Evolutionary conservation across 768 basidiomycete species (phyloP), one percentile per base, ranked within the genome.

Genomic region (Collybia sordida): DNA sequence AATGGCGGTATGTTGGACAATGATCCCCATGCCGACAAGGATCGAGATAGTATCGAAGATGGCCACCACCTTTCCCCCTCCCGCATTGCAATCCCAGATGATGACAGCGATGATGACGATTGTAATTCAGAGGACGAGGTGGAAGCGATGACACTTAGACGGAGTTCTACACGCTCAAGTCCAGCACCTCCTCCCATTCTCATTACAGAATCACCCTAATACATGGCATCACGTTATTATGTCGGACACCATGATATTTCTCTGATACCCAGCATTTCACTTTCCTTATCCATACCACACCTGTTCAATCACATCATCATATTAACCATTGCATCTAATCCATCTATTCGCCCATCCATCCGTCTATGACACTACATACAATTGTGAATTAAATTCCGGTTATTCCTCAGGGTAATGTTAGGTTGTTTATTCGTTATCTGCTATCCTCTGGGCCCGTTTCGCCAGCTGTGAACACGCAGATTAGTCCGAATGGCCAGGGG

Each of bases 391-490:
- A 42, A 48, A 49, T 53, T 45, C 34, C 42, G 22, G 50, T 51
- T 51, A 47, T 28, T 38, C 45, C 50, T 45, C 15, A 14, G 14
- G 25, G 17, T n/a, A 40, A 28, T 12, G 7, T 17, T 12, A 7
- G 17, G 46, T 24, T 15, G 21, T 43, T 58, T 42, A 69, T 57
- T 73, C 72, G 45, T 77, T 73, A 36, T 80, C 80, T 17, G 72
- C 71, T 55, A 81, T 75, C 59, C 71, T 76, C 64, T 92, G 89
- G 1, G 90, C 89, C 21, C 90, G 84, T 64, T 75, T 89, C 18
- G 89, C 89, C 48, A 92, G 67, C 90, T 92, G 39, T n/a, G 39
- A 49, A 54, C 50, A 36, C 31, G 8, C 37, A 46, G 49, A 47
- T 14, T 38, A 41, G 44, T 56, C 24, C n/a, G 35, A 28, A 53